These are phyloP conservation scores for Volvox africanus DNA, from an alignment of 139 green algal genomes.

Conservation along the genomic window DNA sequence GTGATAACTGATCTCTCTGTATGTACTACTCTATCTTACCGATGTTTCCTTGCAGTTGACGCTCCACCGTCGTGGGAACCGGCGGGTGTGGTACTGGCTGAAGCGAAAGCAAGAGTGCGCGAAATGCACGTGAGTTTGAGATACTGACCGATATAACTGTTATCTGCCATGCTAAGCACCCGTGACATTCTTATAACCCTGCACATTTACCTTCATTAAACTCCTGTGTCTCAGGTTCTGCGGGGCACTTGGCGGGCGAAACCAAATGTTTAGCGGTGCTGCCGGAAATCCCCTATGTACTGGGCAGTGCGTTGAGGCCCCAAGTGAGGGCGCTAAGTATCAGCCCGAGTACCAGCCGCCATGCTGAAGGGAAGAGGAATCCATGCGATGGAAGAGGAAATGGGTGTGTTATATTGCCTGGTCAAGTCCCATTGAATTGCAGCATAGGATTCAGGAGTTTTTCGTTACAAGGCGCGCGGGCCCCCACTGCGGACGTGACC, in stretches of 20 bases:
- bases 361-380: background rate
- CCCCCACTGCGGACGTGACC: no score
- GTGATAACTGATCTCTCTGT: no score
- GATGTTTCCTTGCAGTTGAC: constrained; percentile 4
- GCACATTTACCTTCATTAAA: no score
- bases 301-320: constrained; percentile 22
- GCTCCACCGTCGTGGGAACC: constrained; percentile 11
- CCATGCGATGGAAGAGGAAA: no score
- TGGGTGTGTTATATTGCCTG: no score
- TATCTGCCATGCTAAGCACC: no score
- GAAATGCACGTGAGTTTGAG: constrained; percentile 25
- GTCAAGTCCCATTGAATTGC: no score
- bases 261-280: constrained; percentile 28
- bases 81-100: constrained; percentile 46
- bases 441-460: no score
- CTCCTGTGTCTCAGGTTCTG: constrained; percentile 9
- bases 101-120: constrained; percentile 29
- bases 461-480: no score
- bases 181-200: no score
- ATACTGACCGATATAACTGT: background rate
- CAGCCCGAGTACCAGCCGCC: constrained; percentile 35
- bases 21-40: background rate
- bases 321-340: background rate
- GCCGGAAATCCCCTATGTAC: constrained; percentile 36
- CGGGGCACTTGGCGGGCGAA: constrained; percentile 15